Conservation (phyloP, 495 filamentous ascomycete genomes). For the Talaromyces stipitatus region DNA sequence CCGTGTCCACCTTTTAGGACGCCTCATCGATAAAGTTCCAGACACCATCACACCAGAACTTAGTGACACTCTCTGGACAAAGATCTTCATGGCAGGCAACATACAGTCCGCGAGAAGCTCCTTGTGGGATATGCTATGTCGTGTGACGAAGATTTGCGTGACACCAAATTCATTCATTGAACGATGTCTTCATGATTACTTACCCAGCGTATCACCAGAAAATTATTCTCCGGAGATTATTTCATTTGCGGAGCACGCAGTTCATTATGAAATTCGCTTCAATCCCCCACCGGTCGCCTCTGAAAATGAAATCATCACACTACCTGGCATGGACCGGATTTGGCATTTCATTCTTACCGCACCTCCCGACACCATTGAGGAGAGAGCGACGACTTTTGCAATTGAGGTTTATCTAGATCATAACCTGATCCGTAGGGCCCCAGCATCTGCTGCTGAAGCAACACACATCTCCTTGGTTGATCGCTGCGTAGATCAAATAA, state of each 20-base stretch:
- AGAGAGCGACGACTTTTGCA: conserved; percentile 57
- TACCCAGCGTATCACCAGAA: conserved; percentile 54
- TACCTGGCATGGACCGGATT: conserved; percentile 64
- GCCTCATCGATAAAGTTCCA: conserved; percentile 50
- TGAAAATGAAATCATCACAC: conserved; percentile 40
- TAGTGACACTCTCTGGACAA: conserved; percentile 56
- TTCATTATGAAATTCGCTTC: conserved; percentile 40
- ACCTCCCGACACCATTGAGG: conserved; percentile 60
- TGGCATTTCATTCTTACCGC: conserved; percentile 78
- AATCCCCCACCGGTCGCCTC: conserved; percentile 25
- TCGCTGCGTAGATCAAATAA: conserved; percentile 70
- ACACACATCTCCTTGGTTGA: conserved; percentile 75
- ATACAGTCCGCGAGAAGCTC: conserved; percentile 47
- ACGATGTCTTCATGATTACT: conserved; percentile 56
- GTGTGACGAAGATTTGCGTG: conserved; percentile 33
- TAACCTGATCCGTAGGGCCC: conserved; percentile 27
- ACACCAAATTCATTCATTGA: conserved; percentile 56
- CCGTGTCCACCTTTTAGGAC: conserved; percentile 50
- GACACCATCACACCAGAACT: conserved; percentile 53
- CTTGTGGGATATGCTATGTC: conserved; percentile 59
- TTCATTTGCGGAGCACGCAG: conserved; percentile 54
- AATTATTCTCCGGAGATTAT: conserved; percentile 61
- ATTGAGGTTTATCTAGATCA: conserved; percentile 69
- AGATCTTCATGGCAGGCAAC: conserved; percentile 54
- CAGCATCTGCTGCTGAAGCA: conserved; percentile 44